phyloP scores from a whole-genome alignment of 78 protist species.

The Monosiga brevicollis region DNA sequence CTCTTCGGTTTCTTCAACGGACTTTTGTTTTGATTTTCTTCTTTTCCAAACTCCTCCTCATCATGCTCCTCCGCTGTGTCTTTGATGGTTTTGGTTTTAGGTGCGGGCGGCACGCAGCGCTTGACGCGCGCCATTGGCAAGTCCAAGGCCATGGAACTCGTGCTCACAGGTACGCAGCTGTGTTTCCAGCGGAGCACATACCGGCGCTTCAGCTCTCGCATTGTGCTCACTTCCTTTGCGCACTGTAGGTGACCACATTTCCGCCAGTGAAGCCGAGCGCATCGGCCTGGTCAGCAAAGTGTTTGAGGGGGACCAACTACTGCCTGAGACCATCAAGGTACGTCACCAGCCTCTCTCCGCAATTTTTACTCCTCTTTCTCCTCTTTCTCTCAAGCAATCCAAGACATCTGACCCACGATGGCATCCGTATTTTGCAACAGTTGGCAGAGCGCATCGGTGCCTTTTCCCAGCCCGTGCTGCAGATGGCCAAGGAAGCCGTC shows the following conservation, averaged over 20 bases:
- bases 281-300: slow-evolving; percentile 72
- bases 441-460: slow-evolving; percentile 68
- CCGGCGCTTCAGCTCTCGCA: background rate
- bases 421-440: too few relatives aligned
- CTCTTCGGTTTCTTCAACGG: too few relatives aligned
- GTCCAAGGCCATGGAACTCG: slow-evolving; percentile 87
- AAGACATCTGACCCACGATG: background rate
- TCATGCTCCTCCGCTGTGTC: background rate
- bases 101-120: slow-evolving; percentile 93
- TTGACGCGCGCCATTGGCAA: slow-evolving; percentile 85
- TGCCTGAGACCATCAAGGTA: slow-evolving; percentile 1
- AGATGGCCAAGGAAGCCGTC: slow-evolving; percentile 70
- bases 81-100: background rate
- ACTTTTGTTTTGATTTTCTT: background rate
- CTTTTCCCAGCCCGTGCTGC: slow-evolving; percentile 49
- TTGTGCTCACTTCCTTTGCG: background rate
- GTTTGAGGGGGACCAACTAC: background rate
- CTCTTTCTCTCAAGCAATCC: background rate
- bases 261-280: slow-evolving; percentile 61
- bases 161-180: slow-evolving; percentile 68
- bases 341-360: background rate
- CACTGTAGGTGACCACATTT: slow-evolving; percentile 12
- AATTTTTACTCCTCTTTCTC: background rate
- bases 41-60: background rate
- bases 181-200: background rate